These are phyloP conservation scores for Trichophaea hybrida DNA, from an alignment of 2,329 filamentous ascomycete species.

Conservation along the genomic window DNA sequence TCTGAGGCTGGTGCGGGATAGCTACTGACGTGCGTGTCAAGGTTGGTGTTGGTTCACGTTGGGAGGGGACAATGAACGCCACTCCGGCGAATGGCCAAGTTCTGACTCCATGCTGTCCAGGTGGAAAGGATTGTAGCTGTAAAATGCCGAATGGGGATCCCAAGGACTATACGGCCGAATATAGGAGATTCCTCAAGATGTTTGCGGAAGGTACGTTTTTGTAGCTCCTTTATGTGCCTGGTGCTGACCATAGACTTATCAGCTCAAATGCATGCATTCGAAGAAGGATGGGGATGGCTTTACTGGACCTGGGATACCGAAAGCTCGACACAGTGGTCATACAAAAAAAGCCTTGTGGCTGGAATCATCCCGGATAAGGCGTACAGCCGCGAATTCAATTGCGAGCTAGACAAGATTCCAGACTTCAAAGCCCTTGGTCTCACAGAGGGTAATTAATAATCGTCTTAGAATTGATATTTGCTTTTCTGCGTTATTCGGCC, in stretches of 20 bases:
- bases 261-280: conserved; percentile 90
- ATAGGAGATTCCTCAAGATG: conserved; percentile 73
- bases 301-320: conserved; percentile 99
- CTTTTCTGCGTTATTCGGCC: background rate
- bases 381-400: conserved; percentile 56
- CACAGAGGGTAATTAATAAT: conserved; percentile 33
- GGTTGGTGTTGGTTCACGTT: conserved; percentile 62
- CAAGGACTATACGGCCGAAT: conserved; percentile 49
- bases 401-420: conserved; percentile 35
- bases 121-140: conserved; percentile 53
- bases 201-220: conserved; percentile 52
- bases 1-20: background rate
- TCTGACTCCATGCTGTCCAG: conserved; percentile 59
- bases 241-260: background rate
- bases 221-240: background rate
- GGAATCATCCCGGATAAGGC: conserved; percentile 68
- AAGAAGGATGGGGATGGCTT: conserved; percentile 92
- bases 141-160: conserved; percentile 59
- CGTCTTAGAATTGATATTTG: background rate
- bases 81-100: conserved; percentile 48
- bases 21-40: background rate
- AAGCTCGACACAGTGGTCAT: conserved; percentile 77
- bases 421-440: conserved; percentile 33
- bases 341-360: conserved; percentile 60
- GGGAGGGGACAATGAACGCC: conserved; percentile 72